A percentile compares a stretch with the other conserved stretches of the same genome.
Evolutionary conservation across 176 grass and related monocot species (phyloP).

Genomic region (Triticum urartu): DNA sequence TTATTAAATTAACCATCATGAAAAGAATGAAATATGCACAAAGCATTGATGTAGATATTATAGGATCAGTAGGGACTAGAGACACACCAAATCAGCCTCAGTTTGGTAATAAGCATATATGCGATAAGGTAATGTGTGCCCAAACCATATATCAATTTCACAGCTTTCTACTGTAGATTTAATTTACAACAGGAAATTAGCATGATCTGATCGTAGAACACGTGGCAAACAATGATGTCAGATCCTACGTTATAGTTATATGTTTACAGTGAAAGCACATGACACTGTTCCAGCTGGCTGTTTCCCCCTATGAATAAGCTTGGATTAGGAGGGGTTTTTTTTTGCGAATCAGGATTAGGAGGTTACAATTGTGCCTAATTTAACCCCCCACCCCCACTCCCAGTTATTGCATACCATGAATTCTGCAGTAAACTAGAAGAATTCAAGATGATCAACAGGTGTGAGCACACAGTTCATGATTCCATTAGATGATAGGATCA

Average conservation of each 20-base stretch:
- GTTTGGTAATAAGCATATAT: slow-evolving; percentile 11
- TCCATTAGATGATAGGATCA: slow-evolving; percentile 1
- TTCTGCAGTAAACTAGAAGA: neutral
- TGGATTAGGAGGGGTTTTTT: neutral
- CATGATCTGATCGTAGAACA: slow-evolving; percentile 1
- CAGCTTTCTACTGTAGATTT: slow-evolving; percentile 9
- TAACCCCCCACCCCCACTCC: neutral
- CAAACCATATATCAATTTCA: neutral
- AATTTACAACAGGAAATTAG: neutral
- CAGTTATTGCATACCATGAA: neutral
- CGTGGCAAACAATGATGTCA: slow-evolving; percentile 2
- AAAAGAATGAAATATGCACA: slow-evolving; percentile 15
- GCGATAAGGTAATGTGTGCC: neutral
- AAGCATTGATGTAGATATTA: neutral
- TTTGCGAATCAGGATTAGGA: neutral
- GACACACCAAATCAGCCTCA: neutral
- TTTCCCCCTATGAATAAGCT: neutral
- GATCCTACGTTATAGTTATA: neutral
- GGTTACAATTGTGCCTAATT: neutral
- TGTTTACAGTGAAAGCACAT: neutral
- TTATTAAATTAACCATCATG: neutral
- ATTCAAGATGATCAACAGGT: neutral
- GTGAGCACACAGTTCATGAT: neutral
- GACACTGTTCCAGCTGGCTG: neutral
- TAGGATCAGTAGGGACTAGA: neutral